phyloP scores from a whole-genome alignment of 1,139 yeast genomes.

The Diutina rugosa region DNA sequence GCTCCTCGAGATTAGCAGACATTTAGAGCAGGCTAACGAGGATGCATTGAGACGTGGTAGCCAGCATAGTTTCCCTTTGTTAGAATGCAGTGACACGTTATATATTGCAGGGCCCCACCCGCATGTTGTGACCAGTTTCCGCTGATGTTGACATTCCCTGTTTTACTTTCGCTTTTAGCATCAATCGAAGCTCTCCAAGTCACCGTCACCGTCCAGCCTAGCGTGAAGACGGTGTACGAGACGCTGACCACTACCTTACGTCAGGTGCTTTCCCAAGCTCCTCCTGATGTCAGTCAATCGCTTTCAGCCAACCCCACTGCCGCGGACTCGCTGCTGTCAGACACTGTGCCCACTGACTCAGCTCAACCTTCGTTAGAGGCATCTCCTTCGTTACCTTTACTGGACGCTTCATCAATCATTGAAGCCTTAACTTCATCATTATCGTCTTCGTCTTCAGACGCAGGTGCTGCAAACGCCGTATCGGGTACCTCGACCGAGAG shows the following conservation, averaged over 20 bases:
- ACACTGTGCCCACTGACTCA: not conserved
- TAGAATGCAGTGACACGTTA: not conserved
- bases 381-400: not conserved
- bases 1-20: not conserved
- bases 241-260: not conserved
- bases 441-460: not conserved
- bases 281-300: not conserved
- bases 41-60: not conserved
- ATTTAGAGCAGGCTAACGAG: not conserved
- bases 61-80: not conserved
- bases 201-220: not conserved
- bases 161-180: not conserved
- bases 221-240: not conserved
- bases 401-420: not conserved
- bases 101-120: not conserved
- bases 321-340: not conserved
- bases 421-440: not conserved
- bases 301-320: not conserved
- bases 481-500: not conserved
- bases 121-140: not conserved
- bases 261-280: not conserved
- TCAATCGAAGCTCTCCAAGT: not conserved
- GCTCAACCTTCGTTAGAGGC: not conserved
- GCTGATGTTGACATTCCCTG: not conserved
- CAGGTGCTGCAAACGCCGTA: not conserved